phyloP scores from a whole-genome alignment of 1,284 basidiomycete species.

The Moesziomyces antarcticus region DNA sequence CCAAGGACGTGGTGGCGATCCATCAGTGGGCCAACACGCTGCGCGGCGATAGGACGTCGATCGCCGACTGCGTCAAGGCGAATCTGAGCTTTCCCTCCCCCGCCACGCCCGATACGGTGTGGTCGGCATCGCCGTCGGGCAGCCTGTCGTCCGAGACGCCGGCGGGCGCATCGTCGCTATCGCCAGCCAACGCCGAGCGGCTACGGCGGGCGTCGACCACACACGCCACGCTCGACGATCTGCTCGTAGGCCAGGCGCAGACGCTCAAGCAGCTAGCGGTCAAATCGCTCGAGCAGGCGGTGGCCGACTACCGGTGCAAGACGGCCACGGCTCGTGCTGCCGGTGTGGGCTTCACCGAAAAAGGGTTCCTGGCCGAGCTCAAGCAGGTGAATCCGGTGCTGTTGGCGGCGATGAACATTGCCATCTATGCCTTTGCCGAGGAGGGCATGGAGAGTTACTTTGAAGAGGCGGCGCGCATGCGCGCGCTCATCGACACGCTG shows the following conservation, averaged over 20 bases:
- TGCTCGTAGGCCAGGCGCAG: slow-evolving; percentile 39
- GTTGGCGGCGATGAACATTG: slow-evolving; percentile 37
- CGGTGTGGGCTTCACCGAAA: slow-evolving; percentile 35
- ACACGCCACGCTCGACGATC: slow-evolving; percentile 37
- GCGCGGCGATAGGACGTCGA: slow-evolving; percentile 28
- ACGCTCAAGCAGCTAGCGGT: slow-evolving; percentile 36
- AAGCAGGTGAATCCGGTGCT: slow-evolving; percentile 26
- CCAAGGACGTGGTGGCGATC: slow-evolving; percentile 38
- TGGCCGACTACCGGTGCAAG: slow-evolving; percentile 28
- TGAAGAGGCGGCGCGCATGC: slow-evolving; percentile 32
- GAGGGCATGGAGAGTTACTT: slow-evolving; percentile 40
- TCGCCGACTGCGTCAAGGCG: slow-evolving; percentile 34
- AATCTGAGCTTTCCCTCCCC: slow-evolving; percentile 30
- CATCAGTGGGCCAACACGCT: slow-evolving; percentile 42
- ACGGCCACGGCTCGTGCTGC: slow-evolving; percentile 12
- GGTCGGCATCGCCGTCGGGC: slow-evolving; percentile 22
- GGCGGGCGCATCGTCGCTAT: slow-evolving; percentile 6
- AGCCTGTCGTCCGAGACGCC: slow-evolving; percentile 17
- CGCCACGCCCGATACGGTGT: slow-evolving; percentile 29
- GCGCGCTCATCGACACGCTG: slow-evolving; percentile 23
- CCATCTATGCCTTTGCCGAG: slow-evolving; percentile 42
- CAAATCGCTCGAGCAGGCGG: slow-evolving; percentile 30
- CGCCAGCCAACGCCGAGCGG: slow-evolving; percentile 34
- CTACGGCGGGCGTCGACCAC: slow-evolving; percentile 18
- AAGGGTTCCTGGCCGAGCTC: slow-evolving; percentile 29